Evolutionary conservation across 225 moss, liverwort and hornwort species (phyloP), one percentile per base, ranked within the genome.

Genomic region (Pseudisothecium myosuroides): DNA sequence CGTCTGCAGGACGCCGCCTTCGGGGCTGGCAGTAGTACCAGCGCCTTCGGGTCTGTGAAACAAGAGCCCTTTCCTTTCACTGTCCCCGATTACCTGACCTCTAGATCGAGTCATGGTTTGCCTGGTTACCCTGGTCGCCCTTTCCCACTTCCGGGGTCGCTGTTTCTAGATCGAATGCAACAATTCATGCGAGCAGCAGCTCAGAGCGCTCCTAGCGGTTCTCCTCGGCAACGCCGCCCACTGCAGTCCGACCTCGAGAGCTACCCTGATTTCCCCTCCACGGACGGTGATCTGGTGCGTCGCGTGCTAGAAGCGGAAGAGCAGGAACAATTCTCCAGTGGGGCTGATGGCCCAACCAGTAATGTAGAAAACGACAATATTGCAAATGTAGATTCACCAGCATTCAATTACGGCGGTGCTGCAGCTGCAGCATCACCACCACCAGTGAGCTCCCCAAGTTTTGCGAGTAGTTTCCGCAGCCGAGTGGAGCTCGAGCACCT

Each of bases 261-360:
- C 60, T 85, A 68, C 71, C 69, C 68, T 71, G 41, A 88, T 58
- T 82, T 90, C 9, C 62, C 81, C n/a, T 50, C 76, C 19, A 64
- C 87, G 24, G 89, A 91, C 21, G 24, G 26, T 14, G 92, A 89
- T 74, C 66, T 92, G 76, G 92, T 92, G 85, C 92, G 92, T 41
- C 85, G 91, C 27, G 89, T 91, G 62, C 83, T 92, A 65, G 91
- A 91, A 85, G 92, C 92, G 32, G 89, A 89, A 85, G 91, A 90
- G 88, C 86, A 90, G 65, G 88, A 80, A 20, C 87, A 58, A 34
- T 72, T 88, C 62, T 41, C 84, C 32, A 63, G 50, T 8, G 83
- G 66, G 18, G 58, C 71, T 22, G 85, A 86, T 47, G 76, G 55
- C 39, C 56, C n/a, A 39, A 66, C 52, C 6, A 83, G 43, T 71